phyloP scores from a whole-genome alignment of 371 early-diverging fungal species.

The Lichtheimia ornata region DNA sequence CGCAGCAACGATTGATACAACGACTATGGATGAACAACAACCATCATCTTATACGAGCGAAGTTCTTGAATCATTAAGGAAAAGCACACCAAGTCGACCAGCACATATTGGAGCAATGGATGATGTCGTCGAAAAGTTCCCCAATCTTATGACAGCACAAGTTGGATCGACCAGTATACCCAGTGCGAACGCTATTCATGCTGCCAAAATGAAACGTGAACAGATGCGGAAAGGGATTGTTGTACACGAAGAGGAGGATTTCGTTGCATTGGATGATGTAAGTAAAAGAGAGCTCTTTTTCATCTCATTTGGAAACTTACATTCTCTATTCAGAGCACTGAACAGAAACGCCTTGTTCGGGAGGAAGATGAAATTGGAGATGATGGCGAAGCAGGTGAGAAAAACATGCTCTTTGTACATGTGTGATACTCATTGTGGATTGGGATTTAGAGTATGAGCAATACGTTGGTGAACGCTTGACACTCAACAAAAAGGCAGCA shows the following conservation, averaged over 20 bases:
- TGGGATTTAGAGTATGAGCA: slow-evolving; percentile 40
- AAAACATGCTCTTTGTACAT: neutral
- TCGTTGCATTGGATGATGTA: slow-evolving; percentile 39
- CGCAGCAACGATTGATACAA: slow-evolving; percentile 7
- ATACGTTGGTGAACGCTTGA: slow-evolving; percentile 48
- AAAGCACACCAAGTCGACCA: slow-evolving; percentile 40
- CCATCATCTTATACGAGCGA: slow-evolving; percentile 30
- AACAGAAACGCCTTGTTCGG: slow-evolving; percentile 43
- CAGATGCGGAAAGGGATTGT: slow-evolving; percentile 39
- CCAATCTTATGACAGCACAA: slow-evolving; percentile 28
- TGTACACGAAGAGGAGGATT: slow-evolving; percentile 35
- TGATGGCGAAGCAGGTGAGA: slow-evolving; percentile 48
- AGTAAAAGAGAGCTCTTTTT: neutral
- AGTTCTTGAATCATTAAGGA: slow-evolving; percentile 31
- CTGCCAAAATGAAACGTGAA: slow-evolving; percentile 58
- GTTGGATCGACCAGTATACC: slow-evolving; percentile 35
- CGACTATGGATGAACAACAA: slow-evolving; percentile 2
- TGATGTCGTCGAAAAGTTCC: slow-evolving; percentile 47
- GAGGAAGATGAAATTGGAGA: slow-evolving; percentile 59
- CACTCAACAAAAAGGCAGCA: slow-evolving; percentile 39
- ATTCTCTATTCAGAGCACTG: neutral
- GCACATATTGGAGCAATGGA: slow-evolving; percentile 12
- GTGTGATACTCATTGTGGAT: neutral
- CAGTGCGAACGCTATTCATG: slow-evolving; percentile 48
- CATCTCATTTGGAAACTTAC: too few relatives aligned